Evolutionary conservation across 495 filamentous ascomycete species (phyloP), one percentile per base, ranked within the genome.

Genomic region (Podospora fimiseda): DNA sequence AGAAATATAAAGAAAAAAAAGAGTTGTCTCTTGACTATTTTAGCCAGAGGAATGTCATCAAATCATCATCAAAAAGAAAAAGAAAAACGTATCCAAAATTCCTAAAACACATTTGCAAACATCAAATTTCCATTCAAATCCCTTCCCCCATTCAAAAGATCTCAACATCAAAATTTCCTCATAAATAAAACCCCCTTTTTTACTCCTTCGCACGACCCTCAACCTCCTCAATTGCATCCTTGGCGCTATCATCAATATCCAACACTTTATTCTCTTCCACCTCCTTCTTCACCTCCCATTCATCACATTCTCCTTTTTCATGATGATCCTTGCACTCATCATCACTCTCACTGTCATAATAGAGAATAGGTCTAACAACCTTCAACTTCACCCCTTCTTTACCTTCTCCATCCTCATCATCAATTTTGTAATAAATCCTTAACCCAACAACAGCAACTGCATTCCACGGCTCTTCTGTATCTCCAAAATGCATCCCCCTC

Each of bases 401-500:
- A 47, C 75, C 72, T 9, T 76, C 73, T 21, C 75, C 7, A 2
- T 64, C 75, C 40, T 74, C 73, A 21, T 80, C 77, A 19, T 72
- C 69, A 2, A 82, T 81, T 77, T 67, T 65, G 52, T 72, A 82
- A 65, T 89, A 93, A 1, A 95, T 81, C 24, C 85, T 74, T 42
- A 95, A 61, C 0, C 89, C 89, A 0, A 93, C 80, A 1, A 91
- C 87, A 40, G 81, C 88, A 0, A 92, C 81, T 0, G 90, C 89
- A 64, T 94, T 93, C 90, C 90, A 95, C 1, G 88, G 86, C 44
- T 91, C n/a, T n/a, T n/a, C n/a, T n/a, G n/a, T n/a, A n/a, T n/a
- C n/a, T n/a, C n/a, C n/a, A n/a, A n/a, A n/a, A n/a, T n/a, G n/a
- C n/a, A n/a, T n/a, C n/a, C n/a, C n/a, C n/a, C n/a, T n/a, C n/a